These are phyloP conservation scores for Aspergillus sp. DNA, from an alignment of 2,329 filamentous ascomycete species.

Conservation along the genomic window DNA sequence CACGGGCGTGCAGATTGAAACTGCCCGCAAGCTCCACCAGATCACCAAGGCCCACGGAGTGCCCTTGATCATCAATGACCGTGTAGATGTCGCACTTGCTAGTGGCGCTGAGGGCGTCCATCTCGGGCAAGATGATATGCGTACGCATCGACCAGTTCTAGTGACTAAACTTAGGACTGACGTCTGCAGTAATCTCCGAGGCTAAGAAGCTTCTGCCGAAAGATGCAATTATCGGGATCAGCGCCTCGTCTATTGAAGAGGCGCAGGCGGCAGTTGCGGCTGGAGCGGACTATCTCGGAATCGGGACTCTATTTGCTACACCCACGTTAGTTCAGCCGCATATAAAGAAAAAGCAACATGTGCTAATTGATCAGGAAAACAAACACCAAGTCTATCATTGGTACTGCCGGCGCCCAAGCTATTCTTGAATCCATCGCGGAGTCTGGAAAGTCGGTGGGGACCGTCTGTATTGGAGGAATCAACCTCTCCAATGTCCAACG, in stretches of 20 bases:
- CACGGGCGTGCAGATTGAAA: slow-evolving; percentile 69
- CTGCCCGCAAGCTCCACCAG: slow-evolving; percentile 67
- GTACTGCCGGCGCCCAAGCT: slow-evolving; percentile 66
- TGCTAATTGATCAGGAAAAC: slow-evolving; percentile 62
- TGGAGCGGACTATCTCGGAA: slow-evolving; percentile 87
- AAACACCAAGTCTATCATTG: slow-evolving; percentile 80
- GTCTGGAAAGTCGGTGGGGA: slow-evolving; percentile 41
- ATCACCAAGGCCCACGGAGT: slow-evolving; percentile 68
- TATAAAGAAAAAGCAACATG: neutral
- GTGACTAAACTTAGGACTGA: neutral
- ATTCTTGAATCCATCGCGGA: slow-evolving; percentile 64
- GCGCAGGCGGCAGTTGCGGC: slow-evolving; percentile 68
- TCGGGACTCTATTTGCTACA: slow-evolving; percentile 87
- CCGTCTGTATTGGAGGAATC: slow-evolving; percentile 86
- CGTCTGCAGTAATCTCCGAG: slow-evolving; percentile 53
- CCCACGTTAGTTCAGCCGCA: slow-evolving; percentile 59
- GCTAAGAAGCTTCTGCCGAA: slow-evolving; percentile 73
- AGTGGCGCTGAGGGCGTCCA: slow-evolving; percentile 89
- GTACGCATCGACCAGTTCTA: slow-evolving; percentile 43
- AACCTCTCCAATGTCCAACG: slow-evolving; percentile 72
- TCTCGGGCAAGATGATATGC: slow-evolving; percentile 90
- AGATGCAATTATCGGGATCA: slow-evolving; percentile 83
- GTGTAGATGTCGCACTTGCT: slow-evolving; percentile 83
- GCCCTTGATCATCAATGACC: slow-evolving; percentile 89
- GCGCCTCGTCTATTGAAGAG: slow-evolving; percentile 72